phyloP scores from a whole-genome alignment of 805 yeast genomes.

The Helenozyma rhizophorensis region DNA sequence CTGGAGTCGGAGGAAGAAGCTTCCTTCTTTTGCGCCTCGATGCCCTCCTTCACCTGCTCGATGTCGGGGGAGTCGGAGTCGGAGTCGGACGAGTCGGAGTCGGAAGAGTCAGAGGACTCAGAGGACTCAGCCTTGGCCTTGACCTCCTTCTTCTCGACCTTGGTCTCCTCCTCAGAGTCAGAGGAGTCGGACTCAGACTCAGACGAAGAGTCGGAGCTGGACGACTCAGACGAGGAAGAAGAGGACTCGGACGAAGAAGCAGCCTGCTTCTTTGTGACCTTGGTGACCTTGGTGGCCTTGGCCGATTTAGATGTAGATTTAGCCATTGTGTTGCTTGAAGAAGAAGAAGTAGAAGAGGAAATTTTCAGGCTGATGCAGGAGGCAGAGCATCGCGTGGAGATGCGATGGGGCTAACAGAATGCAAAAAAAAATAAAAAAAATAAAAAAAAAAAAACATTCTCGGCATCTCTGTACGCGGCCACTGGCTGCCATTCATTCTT shows the following conservation, averaged over 20 bases:
- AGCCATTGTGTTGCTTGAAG: slow-evolving; percentile 28
- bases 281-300: slow-evolving; percentile 8
- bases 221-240: slow-evolving; percentile 4
- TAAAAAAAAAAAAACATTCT: not conserved
- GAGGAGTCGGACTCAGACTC: slow-evolving; percentile 3
- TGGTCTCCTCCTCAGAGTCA: not conserved
- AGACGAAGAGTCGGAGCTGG: not conserved
- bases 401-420: slow-evolving; percentile 2
- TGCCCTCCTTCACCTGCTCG: slow-evolving; percentile 18
- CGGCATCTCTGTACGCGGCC: too few species aligned
- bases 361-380: not conserved
- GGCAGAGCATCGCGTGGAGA: not conserved
- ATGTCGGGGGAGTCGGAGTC: slow-evolving; percentile 23
- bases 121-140: slow-evolving; percentile 7
- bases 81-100: slow-evolving; percentile 13
- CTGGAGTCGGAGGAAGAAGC: slow-evolving; percentile 31
- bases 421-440: slow-evolving; percentile 1
- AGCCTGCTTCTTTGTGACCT: slow-evolving; percentile 5
- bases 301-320: slow-evolving; percentile 29
- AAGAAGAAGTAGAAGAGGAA: slow-evolving; percentile 2
- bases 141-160: slow-evolving; percentile 5
- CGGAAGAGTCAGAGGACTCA: slow-evolving; percentile 15
- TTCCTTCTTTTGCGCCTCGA: slow-evolving; percentile 16
- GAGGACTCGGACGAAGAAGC: slow-evolving; percentile 2
- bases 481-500: too few species aligned